These are phyloP conservation scores for Melastoma candidum DNA, from an alignment of 441 rosid genomes.

Conservation along the genomic window DNA sequence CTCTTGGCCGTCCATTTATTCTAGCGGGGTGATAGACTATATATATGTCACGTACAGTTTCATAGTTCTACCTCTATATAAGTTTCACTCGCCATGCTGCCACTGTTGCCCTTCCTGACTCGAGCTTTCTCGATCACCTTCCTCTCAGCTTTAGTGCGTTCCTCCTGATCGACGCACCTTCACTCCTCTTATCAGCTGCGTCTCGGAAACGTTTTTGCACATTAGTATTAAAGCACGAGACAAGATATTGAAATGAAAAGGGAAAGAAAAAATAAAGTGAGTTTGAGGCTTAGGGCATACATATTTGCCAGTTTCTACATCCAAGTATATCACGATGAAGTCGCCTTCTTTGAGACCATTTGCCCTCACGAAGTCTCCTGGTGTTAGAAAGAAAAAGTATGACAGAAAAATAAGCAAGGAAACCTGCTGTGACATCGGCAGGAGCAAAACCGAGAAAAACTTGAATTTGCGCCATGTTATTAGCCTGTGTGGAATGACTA, in stretches of 20 bases:
- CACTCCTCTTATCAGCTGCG: constrained; percentile 86
- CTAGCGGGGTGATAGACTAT: no score
- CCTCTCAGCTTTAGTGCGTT: constrained; percentile 37
- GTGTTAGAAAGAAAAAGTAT: not conserved
- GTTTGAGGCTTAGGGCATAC: constrained; percentile 24
- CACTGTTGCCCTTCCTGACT: no score
- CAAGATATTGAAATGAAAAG: no score
- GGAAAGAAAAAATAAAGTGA: no score
- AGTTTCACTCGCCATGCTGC: no score
- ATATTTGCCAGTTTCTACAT: constrained; percentile 82
- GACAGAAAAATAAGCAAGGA: not conserved
- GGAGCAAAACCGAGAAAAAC: no score
- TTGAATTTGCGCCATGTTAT: not conserved
- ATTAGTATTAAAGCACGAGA: not conserved
- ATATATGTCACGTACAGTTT: no score
- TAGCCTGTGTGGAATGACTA: not conserved
- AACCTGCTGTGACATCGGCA: no score
- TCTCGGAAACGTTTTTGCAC: no score
- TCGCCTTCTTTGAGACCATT: constrained; percentile 98
- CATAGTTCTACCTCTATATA: no score
- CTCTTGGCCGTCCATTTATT: no score
- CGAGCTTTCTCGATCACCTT: constrained; percentile 19
- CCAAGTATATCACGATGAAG: constrained; percentile 91
- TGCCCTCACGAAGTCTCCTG: constrained; percentile 88
- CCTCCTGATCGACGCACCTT: constrained; percentile 66